Percentiles rank a stretch among this genome's conserved stretches.
phyloP scores from a whole-genome alignment of 2,329 filamentous ascomycete genomes.

The Neurospora sp. region DNA sequence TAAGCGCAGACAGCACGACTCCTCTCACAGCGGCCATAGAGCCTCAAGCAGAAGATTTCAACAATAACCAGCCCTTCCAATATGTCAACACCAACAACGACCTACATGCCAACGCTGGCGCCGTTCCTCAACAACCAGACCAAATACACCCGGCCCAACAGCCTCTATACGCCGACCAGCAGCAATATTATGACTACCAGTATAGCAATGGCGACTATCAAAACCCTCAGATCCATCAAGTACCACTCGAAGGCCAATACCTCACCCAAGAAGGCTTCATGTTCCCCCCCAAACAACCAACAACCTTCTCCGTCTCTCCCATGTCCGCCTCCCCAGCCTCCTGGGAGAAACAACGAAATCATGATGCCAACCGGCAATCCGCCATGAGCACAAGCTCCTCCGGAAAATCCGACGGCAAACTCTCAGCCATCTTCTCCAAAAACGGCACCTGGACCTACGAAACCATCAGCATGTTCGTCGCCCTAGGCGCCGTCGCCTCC shows the following conservation, averaged over 20 bases:
- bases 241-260: neutral
- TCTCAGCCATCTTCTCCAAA: conserved; percentile 6
- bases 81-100: neutral
- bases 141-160: neutral
- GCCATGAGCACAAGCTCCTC: neutral
- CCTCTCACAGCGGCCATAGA: neutral
- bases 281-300: neutral
- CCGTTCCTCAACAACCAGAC: neutral
- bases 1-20: neutral
- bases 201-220: neutral
- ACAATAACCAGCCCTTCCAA: neutral
- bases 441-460: conserved; percentile 21
- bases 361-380: neutral
- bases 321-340: neutral
- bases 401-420: neutral
- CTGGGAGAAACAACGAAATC: neutral
- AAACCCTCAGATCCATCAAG: neutral
- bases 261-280: neutral
- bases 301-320: neutral
- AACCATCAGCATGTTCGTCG: conserved; percentile 18
- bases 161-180: neutral
- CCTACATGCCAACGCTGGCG: neutral
- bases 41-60: neutral
- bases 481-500: conserved; percentile 19
- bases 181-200: neutral